Conservation (phyloP, 495 filamentous ascomycete species). For the Neurospora sp. region DNA sequence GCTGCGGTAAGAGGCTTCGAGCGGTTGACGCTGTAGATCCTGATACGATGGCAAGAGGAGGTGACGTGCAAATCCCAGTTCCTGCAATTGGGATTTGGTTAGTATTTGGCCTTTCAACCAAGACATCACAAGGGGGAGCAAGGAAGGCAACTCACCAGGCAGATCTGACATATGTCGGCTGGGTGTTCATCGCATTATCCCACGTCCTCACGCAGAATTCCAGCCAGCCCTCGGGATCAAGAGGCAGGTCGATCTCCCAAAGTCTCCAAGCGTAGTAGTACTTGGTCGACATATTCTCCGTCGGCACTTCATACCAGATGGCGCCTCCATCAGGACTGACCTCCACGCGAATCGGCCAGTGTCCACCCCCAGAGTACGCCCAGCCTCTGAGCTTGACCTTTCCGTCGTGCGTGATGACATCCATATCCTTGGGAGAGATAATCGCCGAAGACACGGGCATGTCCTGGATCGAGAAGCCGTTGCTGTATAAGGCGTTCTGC, state of each 20-base stretch:
- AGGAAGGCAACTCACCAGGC: constrained; percentile 20
- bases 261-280: constrained; percentile 45
- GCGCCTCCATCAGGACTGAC: constrained; percentile 47
- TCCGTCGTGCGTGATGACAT: constrained; percentile 45
- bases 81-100: constrained; percentile 6
- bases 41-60: constrained; percentile 53
- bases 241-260: constrained; percentile 44
- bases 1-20: constrained; percentile 34
- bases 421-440: constrained; percentile 43
- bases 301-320: constrained; percentile 45
- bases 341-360: constrained; percentile 50
- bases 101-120: background rate
- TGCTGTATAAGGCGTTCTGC: constrained; percentile 43
- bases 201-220: constrained; percentile 47
- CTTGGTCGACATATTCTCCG: constrained; percentile 41
- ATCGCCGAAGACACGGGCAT: constrained; percentile 55
- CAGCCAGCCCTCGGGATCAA: constrained; percentile 50
- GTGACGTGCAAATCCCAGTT: constrained; percentile 62
- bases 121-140: too few species aligned
- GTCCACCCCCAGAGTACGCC: constrained; percentile 51
- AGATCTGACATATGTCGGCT: constrained; percentile 21
- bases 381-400: constrained; percentile 43
- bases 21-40: constrained; percentile 54
- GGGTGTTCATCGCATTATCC: constrained; percentile 48
- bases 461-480: constrained; percentile 52